Evolutionary conservation across 768 basidiomycete genomes (phyloP).

Genomic region (Leccinellum luteum): DNA sequence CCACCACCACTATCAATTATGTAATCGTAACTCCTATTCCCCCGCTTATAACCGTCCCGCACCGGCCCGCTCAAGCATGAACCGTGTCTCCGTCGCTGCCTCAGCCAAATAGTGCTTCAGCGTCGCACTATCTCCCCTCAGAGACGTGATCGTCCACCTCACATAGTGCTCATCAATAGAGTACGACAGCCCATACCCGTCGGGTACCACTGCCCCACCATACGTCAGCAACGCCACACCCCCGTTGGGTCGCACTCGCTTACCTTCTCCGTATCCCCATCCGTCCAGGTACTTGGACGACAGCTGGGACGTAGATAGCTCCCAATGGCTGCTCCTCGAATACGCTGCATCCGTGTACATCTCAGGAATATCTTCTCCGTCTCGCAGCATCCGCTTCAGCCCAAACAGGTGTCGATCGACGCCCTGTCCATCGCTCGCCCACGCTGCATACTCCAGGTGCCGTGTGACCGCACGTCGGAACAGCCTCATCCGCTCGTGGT

Average conservation of each 20-base stretch:
- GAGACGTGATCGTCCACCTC: slow-evolving; percentile 87
- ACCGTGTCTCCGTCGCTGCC: slow-evolving; percentile 54
- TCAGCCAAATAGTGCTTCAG: slow-evolving; percentile 72
- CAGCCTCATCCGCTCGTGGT: slow-evolving; percentile 55
- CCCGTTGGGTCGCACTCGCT: background rate
- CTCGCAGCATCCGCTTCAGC: slow-evolving; percentile 74
- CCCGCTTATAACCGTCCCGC: slow-evolving; percentile 29
- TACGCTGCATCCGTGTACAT: slow-evolving; percentile 77
- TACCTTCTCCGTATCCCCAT: slow-evolving; percentile 97
- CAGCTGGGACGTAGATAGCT: slow-evolving; percentile 88
- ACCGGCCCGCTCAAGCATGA: slow-evolving; percentile 78
- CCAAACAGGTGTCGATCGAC: slow-evolving; percentile 97
- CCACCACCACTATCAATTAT: slow-evolving; percentile 23
- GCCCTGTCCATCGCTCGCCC: slow-evolving; percentile 93
- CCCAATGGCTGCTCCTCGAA: slow-evolving; percentile 79
- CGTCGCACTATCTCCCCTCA: slow-evolving; percentile 48
- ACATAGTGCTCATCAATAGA: slow-evolving; percentile 82
- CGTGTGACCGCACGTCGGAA: slow-evolving; percentile 77
- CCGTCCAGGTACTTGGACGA: slow-evolving; percentile 81
- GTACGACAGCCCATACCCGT: slow-evolving; percentile 92
- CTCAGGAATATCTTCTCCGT: slow-evolving; percentile 69
- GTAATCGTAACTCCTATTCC: slow-evolving; percentile 23
- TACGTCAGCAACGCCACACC: slow-evolving; percentile 9
- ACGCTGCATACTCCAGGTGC: slow-evolving; percentile 83
- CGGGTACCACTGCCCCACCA: slow-evolving; percentile 66